phyloP scores from a whole-genome alignment of 2,329 filamentous ascomycete genomes.

The Raffaelea ambrosiae region DNA sequence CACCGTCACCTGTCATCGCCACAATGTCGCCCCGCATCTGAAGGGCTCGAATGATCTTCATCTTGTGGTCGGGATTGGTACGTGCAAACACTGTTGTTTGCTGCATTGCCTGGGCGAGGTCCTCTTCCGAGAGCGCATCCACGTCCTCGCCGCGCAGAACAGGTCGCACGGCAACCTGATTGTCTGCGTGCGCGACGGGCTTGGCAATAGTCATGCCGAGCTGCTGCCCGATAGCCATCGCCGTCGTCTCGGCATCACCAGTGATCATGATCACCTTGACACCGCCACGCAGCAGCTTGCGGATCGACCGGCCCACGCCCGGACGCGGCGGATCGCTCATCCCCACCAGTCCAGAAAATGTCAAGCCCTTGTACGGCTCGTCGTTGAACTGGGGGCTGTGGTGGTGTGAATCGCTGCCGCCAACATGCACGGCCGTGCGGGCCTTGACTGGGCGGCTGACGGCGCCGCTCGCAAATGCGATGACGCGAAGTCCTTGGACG shows the following conservation, averaged over 20 bases:
- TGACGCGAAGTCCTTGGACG: constrained; percentile 76
- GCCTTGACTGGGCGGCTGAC: constrained; percentile 35
- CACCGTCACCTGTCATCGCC: constrained; percentile 97
- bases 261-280: constrained; percentile 99
- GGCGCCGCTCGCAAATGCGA: constrained; percentile 85
- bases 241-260: constrained; percentile 90
- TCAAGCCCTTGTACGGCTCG: constrained; percentile 71
- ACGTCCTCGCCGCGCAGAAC: constrained; percentile 86
- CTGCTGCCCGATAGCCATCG: constrained; percentile 85
- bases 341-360: constrained; percentile 86
- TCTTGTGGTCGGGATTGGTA: constrained; percentile 93
- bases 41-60: constrained; percentile 89
- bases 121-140: constrained; percentile 81
- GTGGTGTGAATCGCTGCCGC: constrained; percentile 16
- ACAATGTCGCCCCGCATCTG: constrained; percentile 93
- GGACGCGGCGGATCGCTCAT: constrained; percentile 96
- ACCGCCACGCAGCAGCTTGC: constrained; percentile 82
- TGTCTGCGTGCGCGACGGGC: constrained; percentile 40
- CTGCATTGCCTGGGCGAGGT: constrained; percentile 75
- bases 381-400: constrained; percentile 44
- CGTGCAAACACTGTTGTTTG: constrained; percentile 92
- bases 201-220: constrained; percentile 80
- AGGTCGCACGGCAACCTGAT: constrained; percentile 53
- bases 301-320: constrained; percentile 81
- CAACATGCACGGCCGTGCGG: constrained; percentile 19